These are phyloP conservation scores for Aspergillus sp. DNA, from an alignment of 2,329 filamentous ascomycete genomes.

Conservation along the genomic window DNA sequence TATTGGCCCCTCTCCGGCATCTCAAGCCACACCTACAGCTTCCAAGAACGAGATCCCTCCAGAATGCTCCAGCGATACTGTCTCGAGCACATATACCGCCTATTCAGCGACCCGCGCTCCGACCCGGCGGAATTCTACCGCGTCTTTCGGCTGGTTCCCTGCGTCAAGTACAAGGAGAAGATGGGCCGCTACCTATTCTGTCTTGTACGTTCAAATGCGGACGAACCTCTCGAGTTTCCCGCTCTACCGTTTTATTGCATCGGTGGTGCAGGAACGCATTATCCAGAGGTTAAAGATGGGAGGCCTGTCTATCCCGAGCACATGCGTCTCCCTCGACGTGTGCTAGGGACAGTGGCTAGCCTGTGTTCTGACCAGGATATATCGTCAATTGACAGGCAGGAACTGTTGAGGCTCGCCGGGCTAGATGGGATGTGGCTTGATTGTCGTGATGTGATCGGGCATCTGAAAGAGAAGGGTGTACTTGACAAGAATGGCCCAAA, in stretches of 20 bases:
- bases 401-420: conserved; percentile 14
- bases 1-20: neutral
- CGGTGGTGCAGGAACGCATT: conserved; percentile 69
- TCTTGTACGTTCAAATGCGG: conserved; percentile 38
- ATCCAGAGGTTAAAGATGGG: conserved; percentile 42
- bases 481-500: neutral
- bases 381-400: neutral
- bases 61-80: conserved; percentile 67
- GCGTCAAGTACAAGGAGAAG: conserved; percentile 50
- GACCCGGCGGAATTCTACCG: conserved; percentile 52
- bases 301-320: conserved; percentile 32
- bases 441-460: conserved; percentile 22
- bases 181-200: conserved; percentile 40
- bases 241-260: conserved; percentile 63
- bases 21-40: conserved; percentile 53
- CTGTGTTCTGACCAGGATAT: neutral
- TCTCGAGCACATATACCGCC: conserved; percentile 61
- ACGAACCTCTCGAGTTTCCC: conserved; percentile 59
- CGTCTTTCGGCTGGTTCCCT: conserved; percentile 69
- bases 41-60: conserved; percentile 67
- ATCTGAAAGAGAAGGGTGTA: conserved; percentile 14
- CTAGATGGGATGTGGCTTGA: conserved; percentile 24
- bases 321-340: conserved; percentile 22
- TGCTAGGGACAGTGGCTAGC: conserved; percentile 13
- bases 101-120: conserved; percentile 52